Conservation (phyloP, 257 asterid genomes). For the Jaltomata sinuosa region DNA sequence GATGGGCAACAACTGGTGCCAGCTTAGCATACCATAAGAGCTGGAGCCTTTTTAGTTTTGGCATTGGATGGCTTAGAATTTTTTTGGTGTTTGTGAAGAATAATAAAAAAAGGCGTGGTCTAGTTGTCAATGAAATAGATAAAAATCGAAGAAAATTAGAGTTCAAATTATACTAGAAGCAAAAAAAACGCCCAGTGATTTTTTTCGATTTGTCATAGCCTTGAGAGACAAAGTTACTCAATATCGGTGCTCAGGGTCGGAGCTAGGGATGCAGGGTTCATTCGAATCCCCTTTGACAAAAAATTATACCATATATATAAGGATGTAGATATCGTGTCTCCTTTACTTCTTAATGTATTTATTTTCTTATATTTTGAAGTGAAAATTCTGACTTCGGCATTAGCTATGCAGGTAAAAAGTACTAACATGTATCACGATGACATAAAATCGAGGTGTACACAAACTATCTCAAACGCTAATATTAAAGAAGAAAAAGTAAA, state of each 20-base stretch:
- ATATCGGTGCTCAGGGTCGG: background rate
- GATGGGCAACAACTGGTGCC: conserved; percentile 27
- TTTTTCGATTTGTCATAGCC: accelerated
- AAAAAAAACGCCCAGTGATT: background rate
- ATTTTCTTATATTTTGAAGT: background rate
- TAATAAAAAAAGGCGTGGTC: accelerated
- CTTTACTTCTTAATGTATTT: background rate
- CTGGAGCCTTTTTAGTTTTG: conserved; percentile 9
- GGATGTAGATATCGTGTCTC: background rate
- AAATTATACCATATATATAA: background rate
- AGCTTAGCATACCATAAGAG: conserved; percentile 10
- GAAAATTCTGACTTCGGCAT: background rate
- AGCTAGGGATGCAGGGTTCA: background rate
- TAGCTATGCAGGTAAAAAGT: background rate
- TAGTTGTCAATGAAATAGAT: background rate
- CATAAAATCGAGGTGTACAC: background rate
- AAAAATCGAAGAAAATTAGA: too few relatives aligned
- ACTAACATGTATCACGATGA: background rate
- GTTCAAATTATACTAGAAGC: background rate
- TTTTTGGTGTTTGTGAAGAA: background rate
- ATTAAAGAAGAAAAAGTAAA: background rate
- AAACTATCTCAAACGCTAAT: background rate
- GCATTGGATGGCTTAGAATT: background rate
- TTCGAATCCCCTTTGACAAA: accelerated
- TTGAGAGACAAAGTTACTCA: background rate